Evolutionary conservation across 148 eudicot species (phyloP), one percentile per base, ranked within the genome.

Genomic region (Polygonum aviculare): DNA sequence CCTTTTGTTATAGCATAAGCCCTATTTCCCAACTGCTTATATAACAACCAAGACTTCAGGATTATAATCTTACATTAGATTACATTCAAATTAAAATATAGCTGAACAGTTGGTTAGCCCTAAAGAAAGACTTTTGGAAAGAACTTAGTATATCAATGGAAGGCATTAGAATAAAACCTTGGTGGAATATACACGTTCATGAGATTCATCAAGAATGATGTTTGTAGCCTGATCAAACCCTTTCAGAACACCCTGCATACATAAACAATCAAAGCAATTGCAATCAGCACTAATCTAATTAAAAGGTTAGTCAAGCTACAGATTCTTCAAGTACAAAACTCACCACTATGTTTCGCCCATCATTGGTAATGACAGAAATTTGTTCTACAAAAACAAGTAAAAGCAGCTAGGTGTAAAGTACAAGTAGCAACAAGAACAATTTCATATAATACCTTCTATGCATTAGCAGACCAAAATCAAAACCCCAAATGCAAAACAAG

Each of bases 201-300:
- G 98, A 76, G 97, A 90, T 86, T 94, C 97, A 81, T 94, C 96
- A 59, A 94, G 98, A 82, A 92, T 94, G 79, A 94, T 88, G 76
- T 94, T 92, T 52, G 95, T 94, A 22, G 98, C 97, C 82, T 94
- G 96, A 79, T 94, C 98, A 79, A 86, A 92, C 63, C 97, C 98
- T 88, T 88, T 94, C 65, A 94, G 74, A 75, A 84, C 60, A 69
- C 98, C 97, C 97, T 92, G 89, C 73, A 81, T 54, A 72, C 5
- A 38, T 36, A 67, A 35, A 36, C 72, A 44, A 63, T 63, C 2
- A 33, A 63, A 12, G 18, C 39, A 67, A 14, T n/a, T 67, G 36
- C 19, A 67, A 35, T 36, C 45, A 67, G 44, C 72, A 35, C 72
- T 35, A 38, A 36, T 36, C 44, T 67, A 21, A 67, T 67, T 73